These are phyloP conservation scores for Neonothopanus nambi DNA, from an alignment of 1,284 basidiomycete genomes.

Conservation along the genomic window DNA sequence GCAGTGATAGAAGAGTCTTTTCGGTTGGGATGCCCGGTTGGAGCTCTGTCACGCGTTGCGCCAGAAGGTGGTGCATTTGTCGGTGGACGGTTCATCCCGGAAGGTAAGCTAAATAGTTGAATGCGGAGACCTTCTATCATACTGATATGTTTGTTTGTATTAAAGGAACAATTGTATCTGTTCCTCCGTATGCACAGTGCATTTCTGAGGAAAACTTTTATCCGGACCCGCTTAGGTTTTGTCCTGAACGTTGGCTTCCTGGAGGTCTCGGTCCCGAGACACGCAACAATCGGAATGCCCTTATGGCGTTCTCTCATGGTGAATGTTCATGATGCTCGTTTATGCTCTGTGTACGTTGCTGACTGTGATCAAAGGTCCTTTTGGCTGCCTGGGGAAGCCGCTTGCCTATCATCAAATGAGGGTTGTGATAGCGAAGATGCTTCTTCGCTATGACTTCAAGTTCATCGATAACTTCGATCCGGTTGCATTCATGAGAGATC, in stretches of 20 bases:
- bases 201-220: not conserved
- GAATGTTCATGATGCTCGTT: not conserved
- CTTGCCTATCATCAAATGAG: not conserved
- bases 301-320: not conserved
- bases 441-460: not conserved
- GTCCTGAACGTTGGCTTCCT: not conserved
- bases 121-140: not conserved
- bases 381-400: not conserved
- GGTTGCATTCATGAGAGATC: not conserved
- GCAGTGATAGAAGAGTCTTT: not conserved
- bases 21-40: not conserved
- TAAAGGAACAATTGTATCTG: not conserved
- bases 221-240: not conserved
- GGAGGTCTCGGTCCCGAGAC: not conserved
- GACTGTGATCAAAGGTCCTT: not conserved
- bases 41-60: not conserved
- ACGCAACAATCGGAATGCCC: not conserved
- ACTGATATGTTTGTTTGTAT: not conserved
- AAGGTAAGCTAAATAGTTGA: not conserved
- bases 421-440: not conserved
- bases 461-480: not conserved
- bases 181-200: not conserved
- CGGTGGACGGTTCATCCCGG: not conserved
- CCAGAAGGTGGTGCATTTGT: not conserved
- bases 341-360: not conserved